Evolutionary conservation across 176 grass and related monocot genomes (phyloP), one percentile per base, ranked within the genome.

Genomic region (Saccharum spontaneum): DNA sequence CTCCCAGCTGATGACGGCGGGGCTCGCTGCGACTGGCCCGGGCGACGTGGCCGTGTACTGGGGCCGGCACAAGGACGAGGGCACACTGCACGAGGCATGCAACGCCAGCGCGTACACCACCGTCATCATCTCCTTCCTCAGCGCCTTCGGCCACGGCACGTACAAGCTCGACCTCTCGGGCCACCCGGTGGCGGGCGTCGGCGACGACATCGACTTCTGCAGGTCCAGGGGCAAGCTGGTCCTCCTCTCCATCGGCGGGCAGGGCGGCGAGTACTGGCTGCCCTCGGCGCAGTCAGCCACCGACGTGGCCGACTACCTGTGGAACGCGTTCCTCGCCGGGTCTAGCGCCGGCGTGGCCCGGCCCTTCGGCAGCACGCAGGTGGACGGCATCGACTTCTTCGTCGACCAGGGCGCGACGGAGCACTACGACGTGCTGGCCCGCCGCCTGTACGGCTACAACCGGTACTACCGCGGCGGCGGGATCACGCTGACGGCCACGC

Each of bases 401-500:
- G 1, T 48, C 40, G 70, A 73, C 41, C 41, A 28, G 5, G 71
- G 43, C 40, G 40, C 70, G 2, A 15, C 40, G 11, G 71, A 44
- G 13, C 10, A 48, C 71, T 73, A 73, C 71, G 70, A 73, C 70
- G 41, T 45, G 70, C 70, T 73, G 22, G 41, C 41, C n/a, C 11
- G 70, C 3, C 70, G 70, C 70, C 70, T 73, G 2, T 6, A 30
- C 70, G 6, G 5, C n/a, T 14, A 73, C 70, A 68, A 68, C 66
- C 16, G 31, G 33, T 18, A 68, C 16, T 68, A 68, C 66, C 31
- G 33, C 14, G 66, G 33, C 66, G 30, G 66, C 4, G 63, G 63
- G 13, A 15, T 66, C 26, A 66, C 64, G 45, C 55, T 89, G 69
- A 75, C 69, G 28, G 87, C 87, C 0, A 85, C 91, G 15, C 80